phyloP scores from a whole-genome alignment of 495 filamentous ascomycete genomes.

The Hypoxylon trugodes region DNA sequence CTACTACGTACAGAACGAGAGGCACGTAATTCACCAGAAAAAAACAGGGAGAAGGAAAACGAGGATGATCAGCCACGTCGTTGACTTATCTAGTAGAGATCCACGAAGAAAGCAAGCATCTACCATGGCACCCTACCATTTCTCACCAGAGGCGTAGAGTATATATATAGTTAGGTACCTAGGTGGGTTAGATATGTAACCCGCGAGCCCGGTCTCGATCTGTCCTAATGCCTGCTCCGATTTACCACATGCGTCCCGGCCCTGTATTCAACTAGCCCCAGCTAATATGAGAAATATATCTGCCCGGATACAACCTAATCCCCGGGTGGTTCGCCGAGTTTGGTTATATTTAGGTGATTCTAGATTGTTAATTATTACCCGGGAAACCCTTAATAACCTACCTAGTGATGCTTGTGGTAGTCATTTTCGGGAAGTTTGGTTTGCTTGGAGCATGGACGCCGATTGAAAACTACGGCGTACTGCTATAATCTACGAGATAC shows the following conservation, averaged over 20 bases:
- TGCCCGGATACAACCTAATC: conserved; percentile 18
- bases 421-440: no score
- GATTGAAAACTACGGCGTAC: neutral
- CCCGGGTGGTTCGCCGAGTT: conserved; percentile 32
- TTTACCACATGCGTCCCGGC: conserved; percentile 6
- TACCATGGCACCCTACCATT: conserved; percentile 22
- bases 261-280: neutral
- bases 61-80: conserved; percentile 11
- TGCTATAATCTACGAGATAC: neutral
- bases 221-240: conserved; percentile 17
- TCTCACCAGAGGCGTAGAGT: neutral
- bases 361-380: conserved; percentile 19
- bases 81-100: conserved; percentile 34
- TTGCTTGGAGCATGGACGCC: no score
- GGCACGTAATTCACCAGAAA: no score
- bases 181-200: no score
- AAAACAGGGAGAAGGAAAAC: no score
- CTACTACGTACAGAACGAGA: no score
- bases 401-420: no score
- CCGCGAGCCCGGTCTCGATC: conserved; percentile 33
- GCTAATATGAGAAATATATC: conserved; percentile 13
- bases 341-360: neutral
- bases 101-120: conserved; percentile 8
- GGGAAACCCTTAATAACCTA: conserved; percentile 5
- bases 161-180: conserved; percentile 10